A percentile compares a stretch with the other conserved stretches of the same genome.
Conservation (phyloP, 192 early-diverging fungal species). For the Podochytrium sp. region DNA sequence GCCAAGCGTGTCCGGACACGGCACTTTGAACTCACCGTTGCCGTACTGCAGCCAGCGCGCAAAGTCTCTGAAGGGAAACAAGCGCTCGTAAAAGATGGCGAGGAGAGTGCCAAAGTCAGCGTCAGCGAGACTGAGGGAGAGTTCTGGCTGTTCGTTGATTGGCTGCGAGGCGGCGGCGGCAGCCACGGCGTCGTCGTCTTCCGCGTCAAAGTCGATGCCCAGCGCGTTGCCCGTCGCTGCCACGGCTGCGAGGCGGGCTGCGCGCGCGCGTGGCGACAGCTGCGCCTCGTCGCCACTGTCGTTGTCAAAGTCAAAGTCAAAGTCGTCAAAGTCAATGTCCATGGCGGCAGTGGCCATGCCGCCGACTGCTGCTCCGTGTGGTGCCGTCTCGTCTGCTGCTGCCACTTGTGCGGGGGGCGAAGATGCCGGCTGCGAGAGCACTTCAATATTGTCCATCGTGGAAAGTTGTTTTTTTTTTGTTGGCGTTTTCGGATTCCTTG, state of each 20-base stretch:
- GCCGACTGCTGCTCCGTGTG: too few species aligned
- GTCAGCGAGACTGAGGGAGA: not conserved
- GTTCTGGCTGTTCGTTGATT: not conserved
- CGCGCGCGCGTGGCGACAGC: not conserved
- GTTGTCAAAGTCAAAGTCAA: not conserved
- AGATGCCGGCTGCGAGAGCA: too few species aligned
- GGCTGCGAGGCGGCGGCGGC: not conserved
- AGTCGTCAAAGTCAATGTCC: not conserved
- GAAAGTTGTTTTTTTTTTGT: too few species aligned
- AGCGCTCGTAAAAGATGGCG: conserved; percentile 74
- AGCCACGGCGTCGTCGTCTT: not conserved
- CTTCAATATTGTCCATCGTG: too few species aligned
- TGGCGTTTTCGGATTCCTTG: too few species aligned
- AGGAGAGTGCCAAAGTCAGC: conserved; percentile 12
- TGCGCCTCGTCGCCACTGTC: not conserved
- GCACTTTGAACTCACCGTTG: conserved; percentile 44
- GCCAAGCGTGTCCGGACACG: not conserved
- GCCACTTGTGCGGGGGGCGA: too few species aligned
- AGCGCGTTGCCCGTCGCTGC: not conserved
- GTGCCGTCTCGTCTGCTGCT: too few species aligned
- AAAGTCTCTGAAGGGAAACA: conserved; percentile 85
- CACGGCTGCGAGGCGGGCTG: not conserved
- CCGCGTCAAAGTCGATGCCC: conserved; percentile 1
- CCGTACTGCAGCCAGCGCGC: conserved; percentile 88
- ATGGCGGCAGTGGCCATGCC: not conserved